Evolutionary conservation across 805 yeast genomes (phyloP).

Genomic region (Pichia sporocuriosa): DNA sequence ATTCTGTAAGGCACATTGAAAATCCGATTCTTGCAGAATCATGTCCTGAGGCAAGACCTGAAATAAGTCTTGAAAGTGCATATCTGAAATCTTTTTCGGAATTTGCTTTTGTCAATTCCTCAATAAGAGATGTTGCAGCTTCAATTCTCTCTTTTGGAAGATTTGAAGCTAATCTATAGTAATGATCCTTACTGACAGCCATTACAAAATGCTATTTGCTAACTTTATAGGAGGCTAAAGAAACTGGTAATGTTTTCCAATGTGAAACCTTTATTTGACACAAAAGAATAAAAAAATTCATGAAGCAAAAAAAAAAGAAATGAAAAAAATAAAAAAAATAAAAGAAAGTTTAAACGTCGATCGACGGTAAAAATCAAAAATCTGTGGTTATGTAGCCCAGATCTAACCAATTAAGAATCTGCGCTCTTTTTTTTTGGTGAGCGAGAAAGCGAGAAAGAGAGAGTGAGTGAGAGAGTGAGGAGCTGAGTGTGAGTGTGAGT

Average conservation of each 20-base stretch:
- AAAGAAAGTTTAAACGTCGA: conserved; percentile 7
- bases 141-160: conserved; percentile 61
- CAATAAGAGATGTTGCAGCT: conserved; percentile 61
- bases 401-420: too few species aligned
- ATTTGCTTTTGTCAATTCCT: conserved; percentile 44
- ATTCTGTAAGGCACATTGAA: conserved; percentile 79
- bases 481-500: too few species aligned
- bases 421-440: too few species aligned
- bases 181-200: conserved; percentile 66
- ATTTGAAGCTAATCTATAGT: conserved; percentile 73
- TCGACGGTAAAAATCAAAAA: too few species aligned
- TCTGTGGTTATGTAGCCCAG: conserved; percentile 8
- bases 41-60: conserved; percentile 75
- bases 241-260: not conserved
- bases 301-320: conserved; percentile 1
- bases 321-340: too few species aligned
- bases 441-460: not conserved
- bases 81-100: conserved; percentile 67
- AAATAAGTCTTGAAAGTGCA: conserved; percentile 69
- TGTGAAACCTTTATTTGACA: too few species aligned
- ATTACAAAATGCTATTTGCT: not conserved
- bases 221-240: not conserved
- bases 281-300: not conserved
- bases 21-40: conserved; percentile 84
- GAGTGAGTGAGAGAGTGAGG: conserved; percentile 2